phyloP scores from a whole-genome alignment of 2,329 filamentous ascomycete species.

The Calcarisporium arbuscula region DNA sequence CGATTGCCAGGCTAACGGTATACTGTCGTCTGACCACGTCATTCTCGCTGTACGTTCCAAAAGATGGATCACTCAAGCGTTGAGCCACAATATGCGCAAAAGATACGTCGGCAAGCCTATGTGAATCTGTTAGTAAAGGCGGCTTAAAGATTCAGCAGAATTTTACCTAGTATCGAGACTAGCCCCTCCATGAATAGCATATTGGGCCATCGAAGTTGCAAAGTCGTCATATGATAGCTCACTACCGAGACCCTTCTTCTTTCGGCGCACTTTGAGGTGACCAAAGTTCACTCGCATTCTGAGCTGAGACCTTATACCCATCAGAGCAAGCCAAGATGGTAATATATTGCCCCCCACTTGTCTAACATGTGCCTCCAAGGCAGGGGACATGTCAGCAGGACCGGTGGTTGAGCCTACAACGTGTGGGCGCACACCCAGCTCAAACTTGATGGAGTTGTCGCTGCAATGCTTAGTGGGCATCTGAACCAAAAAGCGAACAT shows the following conservation, averaged over 20 bases:
- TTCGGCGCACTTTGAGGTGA: constrained; percentile 17
- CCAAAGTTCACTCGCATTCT: constrained; percentile 28
- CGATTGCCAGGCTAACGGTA: constrained; percentile 14
- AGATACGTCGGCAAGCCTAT: constrained; percentile 7
- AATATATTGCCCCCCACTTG: constrained; percentile 15
- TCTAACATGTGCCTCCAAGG: constrained; percentile 7
- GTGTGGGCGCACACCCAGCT: constrained; percentile 18
- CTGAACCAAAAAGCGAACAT: constrained; percentile 22
- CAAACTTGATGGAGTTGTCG: constrained; percentile 14
- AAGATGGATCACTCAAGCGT: constrained; percentile 6
- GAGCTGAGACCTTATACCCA: constrained; percentile 17
- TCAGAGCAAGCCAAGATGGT: constrained; percentile 17
- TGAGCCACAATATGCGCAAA: constrained; percentile 6
- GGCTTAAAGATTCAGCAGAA: too few species aligned
- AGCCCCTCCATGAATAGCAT: constrained; percentile 23
- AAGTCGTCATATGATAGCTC: constrained; percentile 19
- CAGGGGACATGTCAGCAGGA: not conserved
- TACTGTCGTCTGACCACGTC: constrained; percentile 11
- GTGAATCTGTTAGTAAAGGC: too few species aligned
- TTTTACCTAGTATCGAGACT: constrained; percentile 20
- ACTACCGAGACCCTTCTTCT: constrained; percentile 17
- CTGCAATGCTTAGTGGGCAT: constrained; percentile 10
- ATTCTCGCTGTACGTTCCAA: constrained; percentile 9
- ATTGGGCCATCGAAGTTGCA: constrained; percentile 17
- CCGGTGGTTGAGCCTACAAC: constrained; percentile 1